Conservation (phyloP, 257 asterid genomes). For the Fraxinus excelsior region DNA sequence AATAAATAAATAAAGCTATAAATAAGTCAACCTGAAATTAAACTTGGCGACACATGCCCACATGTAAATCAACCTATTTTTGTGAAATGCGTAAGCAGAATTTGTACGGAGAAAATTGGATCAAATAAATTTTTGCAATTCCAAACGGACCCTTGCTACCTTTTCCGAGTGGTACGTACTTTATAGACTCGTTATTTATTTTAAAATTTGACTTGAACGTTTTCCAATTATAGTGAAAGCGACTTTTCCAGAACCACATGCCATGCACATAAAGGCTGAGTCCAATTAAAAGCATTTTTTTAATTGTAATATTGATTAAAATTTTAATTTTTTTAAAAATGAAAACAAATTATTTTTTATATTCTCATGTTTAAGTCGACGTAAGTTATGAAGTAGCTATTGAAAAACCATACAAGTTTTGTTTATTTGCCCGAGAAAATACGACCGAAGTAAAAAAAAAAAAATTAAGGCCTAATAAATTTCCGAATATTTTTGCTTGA, state of each 20-base stretch:
- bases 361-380: not conserved
- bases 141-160: not conserved
- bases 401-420: not conserved
- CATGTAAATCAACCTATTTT: not conserved
- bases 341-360: not conserved
- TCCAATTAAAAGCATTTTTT: too few species aligned
- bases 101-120: constrained; percentile 6
- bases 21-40: too few species aligned
- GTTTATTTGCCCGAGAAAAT: too few species aligned
- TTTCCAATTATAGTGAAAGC: not conserved
- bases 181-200: not conserved
- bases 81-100: not conserved
- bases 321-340: too few species aligned
- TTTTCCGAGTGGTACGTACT: not conserved
- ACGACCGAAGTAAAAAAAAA: too few species aligned
- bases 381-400: not conserved
- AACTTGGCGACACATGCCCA: not conserved
- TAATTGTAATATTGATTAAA: not conserved
- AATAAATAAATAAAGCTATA: too few species aligned
- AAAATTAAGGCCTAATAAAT: too few species aligned
- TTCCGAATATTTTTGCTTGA: too few species aligned
- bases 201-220: not conserved
- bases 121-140: constrained; percentile 1
- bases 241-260: too few species aligned
- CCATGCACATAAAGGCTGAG: too few species aligned